Conservation (phyloP, 768 basidiomycete genomes). For the Hemileccinum rubropunctum region DNA sequence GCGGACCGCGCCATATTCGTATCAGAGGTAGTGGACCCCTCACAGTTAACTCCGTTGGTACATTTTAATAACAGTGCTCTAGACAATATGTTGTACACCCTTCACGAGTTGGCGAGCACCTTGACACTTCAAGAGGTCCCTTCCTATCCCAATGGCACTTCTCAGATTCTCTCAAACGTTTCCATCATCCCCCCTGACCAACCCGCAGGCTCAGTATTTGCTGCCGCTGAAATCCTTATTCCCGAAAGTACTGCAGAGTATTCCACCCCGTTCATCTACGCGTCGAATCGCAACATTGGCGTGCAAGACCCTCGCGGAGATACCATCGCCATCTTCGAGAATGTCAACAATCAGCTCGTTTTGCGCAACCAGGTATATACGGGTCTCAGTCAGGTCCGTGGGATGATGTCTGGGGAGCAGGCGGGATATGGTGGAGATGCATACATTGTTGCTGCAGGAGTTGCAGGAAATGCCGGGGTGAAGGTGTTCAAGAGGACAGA, state of each 20-base stretch:
- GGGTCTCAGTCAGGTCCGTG: constrained; percentile 60
- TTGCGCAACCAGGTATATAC: constrained; percentile 58
- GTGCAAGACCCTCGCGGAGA: constrained; percentile 53
- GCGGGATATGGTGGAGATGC: constrained; percentile 44
- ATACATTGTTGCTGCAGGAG: constrained; percentile 54
- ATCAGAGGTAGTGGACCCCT: constrained; percentile 31
- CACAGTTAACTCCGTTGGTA: background rate
- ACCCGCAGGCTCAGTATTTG: constrained; percentile 39
- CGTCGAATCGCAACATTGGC: constrained; percentile 63
- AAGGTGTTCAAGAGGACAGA: constrained; percentile 54
- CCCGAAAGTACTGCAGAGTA: constrained; percentile 45
- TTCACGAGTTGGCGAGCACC: constrained; percentile 57
- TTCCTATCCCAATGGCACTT: constrained; percentile 45
- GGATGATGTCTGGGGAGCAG: constrained; percentile 55
- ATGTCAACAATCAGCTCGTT: constrained; percentile 36
- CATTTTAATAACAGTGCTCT: constrained; percentile 2
- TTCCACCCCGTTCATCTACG: constrained; percentile 57
- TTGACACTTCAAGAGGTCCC: constrained; percentile 55
- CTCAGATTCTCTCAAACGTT: constrained; percentile 48
- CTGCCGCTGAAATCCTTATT: constrained; percentile 64
- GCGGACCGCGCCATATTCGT: constrained; percentile 57
- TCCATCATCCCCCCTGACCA: constrained; percentile 46
- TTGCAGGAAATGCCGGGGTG: constrained; percentile 52
- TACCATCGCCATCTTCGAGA: constrained; percentile 60
- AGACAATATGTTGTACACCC: constrained; percentile 50